Evolutionary conservation across 2,329 filamentous ascomycete species (phyloP).

Genomic region (Periconia macrospinosa): DNA sequence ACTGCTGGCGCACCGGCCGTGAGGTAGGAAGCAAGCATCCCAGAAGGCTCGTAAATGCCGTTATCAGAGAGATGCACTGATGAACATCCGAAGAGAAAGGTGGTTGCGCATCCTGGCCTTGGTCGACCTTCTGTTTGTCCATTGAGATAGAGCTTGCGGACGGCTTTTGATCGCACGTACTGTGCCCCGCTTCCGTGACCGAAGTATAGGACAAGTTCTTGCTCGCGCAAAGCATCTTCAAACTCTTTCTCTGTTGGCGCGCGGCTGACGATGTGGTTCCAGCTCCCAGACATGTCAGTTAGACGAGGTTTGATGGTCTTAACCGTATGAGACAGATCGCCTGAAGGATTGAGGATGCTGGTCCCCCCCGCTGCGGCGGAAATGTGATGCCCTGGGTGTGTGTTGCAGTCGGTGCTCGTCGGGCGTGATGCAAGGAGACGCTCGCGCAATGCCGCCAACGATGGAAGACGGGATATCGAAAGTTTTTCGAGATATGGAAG

Average conservation of each 20-base stretch:
- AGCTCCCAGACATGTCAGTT: conserved; percentile 52
- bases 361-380: conserved; percentile 58
- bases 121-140: conserved; percentile 39
- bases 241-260: conserved; percentile 79
- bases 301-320: conserved; percentile 71
- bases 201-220: conserved; percentile 85
- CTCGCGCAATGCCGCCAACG: conserved; percentile 77
- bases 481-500: conserved; percentile 79
- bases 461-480: conserved; percentile 86
- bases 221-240: conserved; percentile 63
- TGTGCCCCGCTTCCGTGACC: conserved; percentile 94
- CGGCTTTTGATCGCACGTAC: conserved; percentile 83
- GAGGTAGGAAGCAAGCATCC: conserved; percentile 89
- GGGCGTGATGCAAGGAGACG: conserved; percentile 63
- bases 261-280: conserved; percentile 70
- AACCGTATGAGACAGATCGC: conserved; percentile 81
- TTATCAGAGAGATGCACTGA: conserved; percentile 79
- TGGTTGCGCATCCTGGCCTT: conserved; percentile 66
- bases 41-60: conserved; percentile 82
- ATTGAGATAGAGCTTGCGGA: conserved; percentile 68
- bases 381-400: conserved; percentile 49
- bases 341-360: conserved; percentile 87
- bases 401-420: conserved; percentile 8
- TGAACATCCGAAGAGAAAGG: conserved; percentile 92
- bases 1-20: conserved; percentile 79